Percentiles rank a stretch among this genome's conserved stretches.
Evolutionary conservation across 176 grass and related monocot species (phyloP).

Genomic region (Calamus simplicifolius): DNA sequence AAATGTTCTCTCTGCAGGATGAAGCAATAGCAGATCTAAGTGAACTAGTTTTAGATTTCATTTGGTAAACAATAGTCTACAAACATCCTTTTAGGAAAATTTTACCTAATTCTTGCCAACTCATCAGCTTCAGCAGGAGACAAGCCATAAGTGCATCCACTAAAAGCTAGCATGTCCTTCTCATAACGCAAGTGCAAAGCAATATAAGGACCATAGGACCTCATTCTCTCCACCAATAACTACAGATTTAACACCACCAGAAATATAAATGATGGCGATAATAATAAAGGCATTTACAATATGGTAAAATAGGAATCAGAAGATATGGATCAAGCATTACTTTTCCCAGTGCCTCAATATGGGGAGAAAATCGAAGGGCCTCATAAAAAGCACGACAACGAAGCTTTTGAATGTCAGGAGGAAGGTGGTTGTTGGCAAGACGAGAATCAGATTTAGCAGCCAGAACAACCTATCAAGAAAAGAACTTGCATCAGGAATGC

Average conservation of each 20-base stretch:
- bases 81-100: not conserved
- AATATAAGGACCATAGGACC: conserved; percentile 75
- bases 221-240: conserved; percentile 95
- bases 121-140: conserved; percentile 76
- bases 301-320: too few species aligned
- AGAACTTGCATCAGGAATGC: conserved; percentile 17
- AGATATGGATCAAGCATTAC: conserved; percentile 20
- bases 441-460: conserved; percentile 9
- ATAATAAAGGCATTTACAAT: too few species aligned
- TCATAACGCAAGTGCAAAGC: conserved; percentile 99
- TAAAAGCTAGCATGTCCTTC: conserved; percentile 99
- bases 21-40: too few species aligned
- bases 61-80: too few species aligned
- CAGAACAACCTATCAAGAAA: not conserved
- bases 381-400: conserved; percentile 12
- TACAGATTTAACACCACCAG: conserved; percentile 15
- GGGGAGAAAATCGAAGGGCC: conserved; percentile 17
- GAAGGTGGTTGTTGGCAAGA: conserved; percentile 6
- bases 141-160: conserved; percentile 88
- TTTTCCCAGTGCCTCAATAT: conserved; percentile 8
- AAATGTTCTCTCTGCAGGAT: conserved; percentile 64
- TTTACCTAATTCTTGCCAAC: conserved; percentile 66
- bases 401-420: conserved; percentile 5
- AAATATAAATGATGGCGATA: too few species aligned
- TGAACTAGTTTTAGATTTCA: too few species aligned